Percentiles rank a stretch among this genome's conserved stretches.
These are phyloP conservation scores for Blastobotrys americana DNA, from an alignment of 805 yeast species.

Conservation along the genomic window DNA sequence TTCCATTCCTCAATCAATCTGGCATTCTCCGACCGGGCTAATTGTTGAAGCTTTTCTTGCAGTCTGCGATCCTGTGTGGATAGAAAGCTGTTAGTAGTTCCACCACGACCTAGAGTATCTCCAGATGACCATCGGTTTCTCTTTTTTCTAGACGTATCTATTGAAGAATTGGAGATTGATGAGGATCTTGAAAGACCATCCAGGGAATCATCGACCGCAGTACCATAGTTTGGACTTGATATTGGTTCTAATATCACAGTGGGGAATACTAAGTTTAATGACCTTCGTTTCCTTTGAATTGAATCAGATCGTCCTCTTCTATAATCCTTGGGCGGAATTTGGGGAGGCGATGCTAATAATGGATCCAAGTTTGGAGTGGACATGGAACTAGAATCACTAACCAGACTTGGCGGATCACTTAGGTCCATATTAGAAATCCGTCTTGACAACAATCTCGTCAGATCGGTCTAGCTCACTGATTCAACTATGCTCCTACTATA, in stretches of 20 bases:
- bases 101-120: not conserved
- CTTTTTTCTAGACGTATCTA: not conserved
- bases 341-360: not conserved
- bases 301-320: not conserved
- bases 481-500: too few relatives aligned
- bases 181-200: not conserved
- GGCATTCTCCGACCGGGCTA: slow-evolving; percentile 27
- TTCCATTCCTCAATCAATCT: slow-evolving; percentile 8
- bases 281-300: slow-evolving; percentile 14
- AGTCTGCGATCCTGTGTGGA: slow-evolving; percentile 19
- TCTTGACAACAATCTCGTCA: too few relatives aligned
- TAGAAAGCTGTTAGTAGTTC: not conserved
- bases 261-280: slow-evolving; percentile 11
- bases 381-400: not conserved
- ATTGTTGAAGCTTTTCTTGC: slow-evolving; percentile 22
- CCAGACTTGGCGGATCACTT: not conserved
- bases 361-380: not conserved
- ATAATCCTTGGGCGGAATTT: not conserved
- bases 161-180: not conserved
- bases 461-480: too few relatives aligned
- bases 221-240: slow-evolving; percentile 1
- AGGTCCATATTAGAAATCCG: too few relatives aligned
- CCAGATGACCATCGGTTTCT: not conserved
- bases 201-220: slow-evolving; percentile 3
- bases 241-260: not conserved